Evolutionary conservation across 495 filamentous ascomycete genomes (phyloP).

Genomic region (Cercophora sp.): DNA sequence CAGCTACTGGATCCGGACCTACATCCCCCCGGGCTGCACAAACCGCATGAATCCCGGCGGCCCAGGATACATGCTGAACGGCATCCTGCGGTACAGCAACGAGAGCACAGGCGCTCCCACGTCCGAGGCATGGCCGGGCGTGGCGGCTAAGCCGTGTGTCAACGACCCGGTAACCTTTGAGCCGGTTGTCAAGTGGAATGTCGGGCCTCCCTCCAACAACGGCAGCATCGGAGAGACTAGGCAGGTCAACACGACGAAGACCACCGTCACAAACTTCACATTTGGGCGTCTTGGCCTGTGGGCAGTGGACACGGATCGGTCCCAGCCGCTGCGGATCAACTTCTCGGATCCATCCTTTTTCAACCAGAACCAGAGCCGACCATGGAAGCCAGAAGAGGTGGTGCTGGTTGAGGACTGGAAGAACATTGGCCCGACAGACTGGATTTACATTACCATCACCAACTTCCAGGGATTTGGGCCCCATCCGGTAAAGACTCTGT

Average conservation of each 20-base stretch:
- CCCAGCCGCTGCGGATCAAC: constrained; percentile 9
- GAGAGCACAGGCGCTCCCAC: background rate
- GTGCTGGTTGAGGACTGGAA: too few relatives aligned
- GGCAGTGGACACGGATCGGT: background rate
- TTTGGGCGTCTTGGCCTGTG: background rate
- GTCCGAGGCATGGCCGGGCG: background rate
- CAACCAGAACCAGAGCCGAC: background rate
- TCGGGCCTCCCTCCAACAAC: background rate
- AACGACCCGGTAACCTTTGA: background rate
- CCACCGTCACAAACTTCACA: background rate
- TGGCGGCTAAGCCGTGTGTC: too few relatives aligned
- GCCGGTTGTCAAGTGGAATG: background rate
- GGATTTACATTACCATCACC: background rate
- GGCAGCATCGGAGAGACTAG: background rate
- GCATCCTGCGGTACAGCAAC: background rate
- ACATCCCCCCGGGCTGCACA: background rate
- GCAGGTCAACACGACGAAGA: background rate
- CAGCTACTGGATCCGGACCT: background rate
- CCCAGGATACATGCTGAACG: background rate
- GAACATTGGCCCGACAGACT: background rate
- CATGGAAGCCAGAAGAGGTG: too few relatives aligned
- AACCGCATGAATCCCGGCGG: background rate
- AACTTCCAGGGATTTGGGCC: background rate
- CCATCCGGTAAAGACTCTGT: background rate
- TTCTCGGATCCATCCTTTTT: constrained; percentile 11